These are phyloP conservation scores for Aureobasidium sp. DNA, from an alignment of 2,329 filamentous ascomycete genomes.

Conservation along the genomic window DNA sequence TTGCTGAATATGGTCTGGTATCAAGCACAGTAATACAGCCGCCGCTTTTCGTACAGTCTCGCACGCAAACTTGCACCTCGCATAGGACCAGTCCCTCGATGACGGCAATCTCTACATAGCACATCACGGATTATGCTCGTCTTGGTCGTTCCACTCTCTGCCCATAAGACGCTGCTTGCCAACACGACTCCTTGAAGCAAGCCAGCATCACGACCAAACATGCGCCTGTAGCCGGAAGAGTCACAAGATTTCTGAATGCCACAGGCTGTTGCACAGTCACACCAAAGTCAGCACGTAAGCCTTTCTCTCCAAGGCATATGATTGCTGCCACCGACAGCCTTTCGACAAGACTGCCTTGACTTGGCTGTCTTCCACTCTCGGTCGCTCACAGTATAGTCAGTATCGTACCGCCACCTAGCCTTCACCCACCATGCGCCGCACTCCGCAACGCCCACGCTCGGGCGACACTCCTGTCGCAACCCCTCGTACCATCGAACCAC, in stretches of 20 bases:
- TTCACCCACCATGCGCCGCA: conserved; percentile 13
- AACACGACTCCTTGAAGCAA: conserved; percentile 4
- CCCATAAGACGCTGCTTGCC: neutral
- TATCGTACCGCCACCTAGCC: neutral
- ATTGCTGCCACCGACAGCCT: neutral
- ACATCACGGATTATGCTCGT: conserved; percentile 9
- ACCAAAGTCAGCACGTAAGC: conserved; percentile 10
- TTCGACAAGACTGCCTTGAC: neutral
- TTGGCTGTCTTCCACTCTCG: neutral
- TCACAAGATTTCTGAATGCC: conserved; percentile 8
- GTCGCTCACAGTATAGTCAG: neutral
- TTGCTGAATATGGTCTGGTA: neutral
- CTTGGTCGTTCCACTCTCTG: neutral
- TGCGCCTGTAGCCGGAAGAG: conserved; percentile 6
- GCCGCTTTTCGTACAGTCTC: neutral
- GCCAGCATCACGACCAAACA: neutral
- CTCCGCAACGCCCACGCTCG: conserved; percentile 7
- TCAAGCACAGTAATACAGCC: neutral
- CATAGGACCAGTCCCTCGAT: neutral
- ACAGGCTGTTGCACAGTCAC: conserved; percentile 2
- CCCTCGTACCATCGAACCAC: conserved; percentile 9
- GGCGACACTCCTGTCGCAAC: neutral
- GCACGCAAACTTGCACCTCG: neutral
- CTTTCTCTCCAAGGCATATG: conserved; percentile 1
- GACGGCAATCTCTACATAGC: neutral